Evolutionary conservation across 176 grass and related monocot species (phyloP).

Genomic region (Lolium perenne): DNA sequence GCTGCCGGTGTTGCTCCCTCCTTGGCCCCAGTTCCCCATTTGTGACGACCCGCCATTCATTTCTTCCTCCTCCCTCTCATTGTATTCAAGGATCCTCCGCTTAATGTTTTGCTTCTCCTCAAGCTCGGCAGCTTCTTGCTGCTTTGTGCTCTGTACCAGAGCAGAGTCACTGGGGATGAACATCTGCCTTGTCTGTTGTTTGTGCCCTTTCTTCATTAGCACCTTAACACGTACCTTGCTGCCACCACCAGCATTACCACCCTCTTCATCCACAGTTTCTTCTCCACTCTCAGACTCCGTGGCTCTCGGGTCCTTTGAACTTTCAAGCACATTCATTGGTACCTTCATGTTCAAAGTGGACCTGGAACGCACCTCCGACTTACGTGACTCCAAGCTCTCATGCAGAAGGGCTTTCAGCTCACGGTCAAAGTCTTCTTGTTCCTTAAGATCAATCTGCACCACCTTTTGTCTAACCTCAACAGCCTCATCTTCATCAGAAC

Average conservation of each 20-base stretch:
- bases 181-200: constrained; percentile 98
- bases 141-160: constrained; percentile 85
- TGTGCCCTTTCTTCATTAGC: constrained; percentile 95
- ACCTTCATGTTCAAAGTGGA: constrained; percentile 94
- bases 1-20: constrained; percentile 57
- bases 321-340: constrained; percentile 95
- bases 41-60: constrained; percentile 63
- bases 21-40: constrained; percentile 63
- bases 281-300: constrained; percentile 84
- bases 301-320: constrained; percentile 64
- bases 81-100: constrained; percentile 93
- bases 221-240: constrained; percentile 95
- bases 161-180: constrained; percentile 84
- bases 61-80: constrained; percentile 97
- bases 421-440: constrained; percentile 94
- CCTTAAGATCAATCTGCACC: constrained; percentile 82
- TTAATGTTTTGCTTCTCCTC: constrained; percentile 93
- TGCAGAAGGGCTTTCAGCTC: constrained; percentile 92
- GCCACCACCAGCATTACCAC: constrained; percentile 54
- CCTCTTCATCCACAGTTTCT: constrained; percentile 92
- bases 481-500: constrained; percentile 92
- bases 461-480: constrained; percentile 85
- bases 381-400: constrained; percentile 93
- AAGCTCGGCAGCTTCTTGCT: constrained; percentile 89
- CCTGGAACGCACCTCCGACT: constrained; percentile 77